Conservation (phyloP, 805 yeast genomes). For the Saturnispora besseyi region DNA sequence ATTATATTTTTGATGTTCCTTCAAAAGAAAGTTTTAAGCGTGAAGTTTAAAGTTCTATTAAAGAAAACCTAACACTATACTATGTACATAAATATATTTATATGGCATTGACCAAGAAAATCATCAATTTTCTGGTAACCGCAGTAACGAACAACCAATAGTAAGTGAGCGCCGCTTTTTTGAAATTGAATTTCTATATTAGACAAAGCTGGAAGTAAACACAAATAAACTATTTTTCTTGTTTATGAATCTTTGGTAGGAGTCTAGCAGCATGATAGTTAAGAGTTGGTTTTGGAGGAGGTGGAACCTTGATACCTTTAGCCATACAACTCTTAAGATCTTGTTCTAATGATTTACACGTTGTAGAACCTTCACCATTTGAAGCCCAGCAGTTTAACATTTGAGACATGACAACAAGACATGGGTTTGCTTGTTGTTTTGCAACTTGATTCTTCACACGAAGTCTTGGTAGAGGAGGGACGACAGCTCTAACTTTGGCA, state of each 20-base stretch:
- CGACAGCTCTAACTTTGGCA: slow-evolving; percentile 17
- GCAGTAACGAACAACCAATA: too few relatives aligned
- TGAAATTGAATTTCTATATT: too few relatives aligned
- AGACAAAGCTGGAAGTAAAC: too few relatives aligned
- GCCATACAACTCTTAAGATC: slow-evolving; percentile 74
- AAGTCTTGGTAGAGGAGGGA: slow-evolving; percentile 70
- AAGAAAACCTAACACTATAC: too few relatives aligned
- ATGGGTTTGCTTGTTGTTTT: slow-evolving; percentile 54
- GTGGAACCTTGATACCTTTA: slow-evolving; percentile 25
- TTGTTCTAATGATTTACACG: slow-evolving; percentile 55
- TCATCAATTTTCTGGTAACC: too few relatives aligned
- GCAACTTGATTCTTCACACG: slow-evolving; percentile 58
- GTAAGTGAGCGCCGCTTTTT: too few relatives aligned
- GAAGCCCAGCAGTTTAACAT: slow-evolving; percentile 95
- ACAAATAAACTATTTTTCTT: slow-evolving; percentile 14
- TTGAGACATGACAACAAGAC: slow-evolving; percentile 75
- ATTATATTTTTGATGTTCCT: too few relatives aligned
- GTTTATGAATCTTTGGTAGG: slow-evolving; percentile 43
- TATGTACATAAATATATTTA: too few relatives aligned
- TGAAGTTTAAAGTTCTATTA: slow-evolving; percentile 26
- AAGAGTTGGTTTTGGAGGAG: slow-evolving; percentile 36
- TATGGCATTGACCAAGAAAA: too few relatives aligned
- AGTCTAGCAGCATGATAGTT: slow-evolving; percentile 51
- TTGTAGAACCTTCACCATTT: slow-evolving; percentile 70
- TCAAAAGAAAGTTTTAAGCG: too few relatives aligned